phyloP scores from a whole-genome alignment of 2,329 filamentous ascomycete genomes.

The Phialophora expanda region DNA sequence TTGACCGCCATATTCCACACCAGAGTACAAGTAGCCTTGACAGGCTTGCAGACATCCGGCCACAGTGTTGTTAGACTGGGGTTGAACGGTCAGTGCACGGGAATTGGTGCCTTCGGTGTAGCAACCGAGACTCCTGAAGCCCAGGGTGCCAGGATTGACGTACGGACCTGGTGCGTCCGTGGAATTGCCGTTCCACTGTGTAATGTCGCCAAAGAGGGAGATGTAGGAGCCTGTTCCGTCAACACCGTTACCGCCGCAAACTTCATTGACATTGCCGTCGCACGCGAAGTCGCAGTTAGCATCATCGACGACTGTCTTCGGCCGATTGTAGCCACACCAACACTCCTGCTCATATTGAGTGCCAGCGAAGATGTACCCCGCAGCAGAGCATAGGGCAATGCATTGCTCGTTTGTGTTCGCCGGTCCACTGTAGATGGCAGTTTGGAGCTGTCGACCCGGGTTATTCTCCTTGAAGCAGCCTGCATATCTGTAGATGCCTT shows the following conservation, averaged over 20 bases:
- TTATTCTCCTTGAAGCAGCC: constrained; percentile 45
- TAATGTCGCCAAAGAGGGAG: constrained; percentile 35
- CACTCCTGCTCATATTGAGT: constrained; percentile 44
- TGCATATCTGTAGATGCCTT: constrained; percentile 39
- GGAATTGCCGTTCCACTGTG: constrained; percentile 30
- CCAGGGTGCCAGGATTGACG: constrained; percentile 37
- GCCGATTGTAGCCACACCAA: constrained; percentile 44
- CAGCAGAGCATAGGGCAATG: constrained; percentile 37
- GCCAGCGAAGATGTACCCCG: constrained; percentile 40
- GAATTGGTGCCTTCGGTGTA: constrained; percentile 47
- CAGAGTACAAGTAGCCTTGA: constrained; percentile 45
- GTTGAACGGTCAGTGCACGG: constrained; percentile 41
- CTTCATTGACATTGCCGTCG: constrained; percentile 37
- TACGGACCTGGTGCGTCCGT: constrained; percentile 34
- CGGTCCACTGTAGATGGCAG: constrained; percentile 37
- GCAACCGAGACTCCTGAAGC: constrained; percentile 48
- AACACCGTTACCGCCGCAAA: constrained; percentile 40
- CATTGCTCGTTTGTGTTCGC: constrained; percentile 43
- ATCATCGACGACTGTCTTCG: constrained; percentile 37
- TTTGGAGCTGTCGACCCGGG: constrained; percentile 42
- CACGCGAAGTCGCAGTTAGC: constrained; percentile 40
- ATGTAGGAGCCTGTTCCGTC: constrained; percentile 28
- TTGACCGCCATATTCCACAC: constrained; percentile 49
- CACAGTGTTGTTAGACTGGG: constrained; percentile 44
- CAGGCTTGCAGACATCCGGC: constrained; percentile 32